Base-by-base conservation (phyloP, 164 flowering plant genomes). In the Umbellularia californica region DNA sequence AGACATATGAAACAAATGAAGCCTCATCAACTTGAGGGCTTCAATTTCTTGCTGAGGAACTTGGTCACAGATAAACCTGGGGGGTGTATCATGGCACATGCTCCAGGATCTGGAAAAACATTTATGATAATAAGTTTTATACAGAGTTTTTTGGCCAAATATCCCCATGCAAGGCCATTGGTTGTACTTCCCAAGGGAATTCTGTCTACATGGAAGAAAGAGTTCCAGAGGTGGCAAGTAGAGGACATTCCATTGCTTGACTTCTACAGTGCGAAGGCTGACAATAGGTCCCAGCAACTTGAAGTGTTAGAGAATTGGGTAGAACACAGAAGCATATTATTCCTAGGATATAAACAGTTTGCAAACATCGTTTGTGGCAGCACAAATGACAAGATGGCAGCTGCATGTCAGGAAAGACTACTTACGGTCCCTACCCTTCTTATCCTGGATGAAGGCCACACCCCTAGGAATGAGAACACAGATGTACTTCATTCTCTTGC, bases 81-180 rank as follows among this genome's bases (percentile, higher is more conserved):
- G 33, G 98, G 98, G 50, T 92, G 98, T 73, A 91, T 95, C 74
- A 65, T 93, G 79, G 98, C 99, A 13, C 97, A 93, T 86, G 99
- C 98, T 70, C 99, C 98, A 6, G 99, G 97, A 25, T 95, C 99
- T 50, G 99, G 99, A 5, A 95, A 93, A 74, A 95, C 97, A 1
- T 90, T 95, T 71, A 89, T 95, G 97, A 86, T 95, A 1, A 92
- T 93, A 51, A 91, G 98, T 69, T 95, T 93, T 76, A 84, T 92
- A 64, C 97, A 95, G 73, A 92, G 93, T 70, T 93, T 95, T 76
- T 84, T 95, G 41, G 90, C 92, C 3, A 92, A 88, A 63, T 88
- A 87, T 82, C 96, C 90, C 25, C 55, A 79, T 75, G 97, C 90
- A 1, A 87, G 90, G 74, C 95, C 97, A 15, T 80, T 95, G 4